These are phyloP conservation scores for Beauveria varroae DNA, from an alignment of 2,329 filamentous ascomycete genomes.

Conservation along the genomic window DNA sequence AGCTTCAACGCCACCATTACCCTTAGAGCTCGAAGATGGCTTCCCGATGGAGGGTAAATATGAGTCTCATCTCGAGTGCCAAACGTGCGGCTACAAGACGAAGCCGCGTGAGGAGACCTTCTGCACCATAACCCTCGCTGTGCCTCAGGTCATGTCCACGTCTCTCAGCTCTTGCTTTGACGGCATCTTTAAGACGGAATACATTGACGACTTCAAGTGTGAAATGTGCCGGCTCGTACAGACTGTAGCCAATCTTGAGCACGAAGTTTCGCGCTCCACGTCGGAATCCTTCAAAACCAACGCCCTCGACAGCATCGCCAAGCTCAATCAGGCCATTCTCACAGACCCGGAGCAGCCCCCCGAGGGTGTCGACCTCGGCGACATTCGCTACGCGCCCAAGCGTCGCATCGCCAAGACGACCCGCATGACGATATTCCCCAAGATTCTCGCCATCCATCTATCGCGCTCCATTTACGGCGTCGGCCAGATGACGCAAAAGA, in stretches of 20 bases:
- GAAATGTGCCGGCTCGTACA: conserved; percentile 85
- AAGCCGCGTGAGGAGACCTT: conserved; percentile 78
- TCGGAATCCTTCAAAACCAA: conserved; percentile 43
- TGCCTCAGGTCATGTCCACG: conserved; percentile 75
- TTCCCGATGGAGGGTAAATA: conserved; percentile 90
- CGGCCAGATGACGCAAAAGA: conserved; percentile 74
- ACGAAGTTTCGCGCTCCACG: conserved; percentile 48
- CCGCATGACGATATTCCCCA: conserved; percentile 79
- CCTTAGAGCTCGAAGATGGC: conserved; percentile 52
- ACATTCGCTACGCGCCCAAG: conserved; percentile 66
- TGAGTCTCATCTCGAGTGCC: conserved; percentile 92
- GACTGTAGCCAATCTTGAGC: conserved; percentile 57
- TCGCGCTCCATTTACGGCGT: conserved; percentile 87
- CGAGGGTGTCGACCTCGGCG: conserved; percentile 65
- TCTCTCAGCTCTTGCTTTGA: conserved; percentile 86
- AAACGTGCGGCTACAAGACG: conserved; percentile 83
- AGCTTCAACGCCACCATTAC: conserved; percentile 17
- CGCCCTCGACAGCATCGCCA: conserved; percentile 52
- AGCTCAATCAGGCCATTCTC: conserved; percentile 63
- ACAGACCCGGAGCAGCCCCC: conserved; percentile 74
- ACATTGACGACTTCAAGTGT: conserved; percentile 95
- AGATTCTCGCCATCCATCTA: conserved; percentile 83
- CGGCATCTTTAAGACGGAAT: conserved; percentile 86
- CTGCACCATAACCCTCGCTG: conserved; percentile 84
- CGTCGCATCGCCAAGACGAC: conserved; percentile 82